A percentile compares a stretch with the other conserved stretches of the same genome.
Conservation (phyloP, 2,329 filamentous ascomycete genomes). For the Colletotrichum phormii region DNA sequence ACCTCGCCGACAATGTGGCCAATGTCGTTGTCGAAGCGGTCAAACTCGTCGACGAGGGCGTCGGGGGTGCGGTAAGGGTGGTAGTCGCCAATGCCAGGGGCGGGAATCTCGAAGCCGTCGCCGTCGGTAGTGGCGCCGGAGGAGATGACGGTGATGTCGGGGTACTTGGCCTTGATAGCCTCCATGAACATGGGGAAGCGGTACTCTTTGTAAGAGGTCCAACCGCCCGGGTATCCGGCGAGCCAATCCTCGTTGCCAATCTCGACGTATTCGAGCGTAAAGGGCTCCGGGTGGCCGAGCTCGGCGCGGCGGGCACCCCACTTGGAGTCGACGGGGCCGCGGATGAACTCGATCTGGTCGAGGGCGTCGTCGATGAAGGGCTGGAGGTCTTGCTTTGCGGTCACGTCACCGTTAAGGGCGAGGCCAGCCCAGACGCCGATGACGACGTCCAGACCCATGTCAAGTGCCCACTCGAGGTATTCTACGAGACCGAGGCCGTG, state of each 20-base stretch:
- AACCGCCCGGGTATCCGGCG: slow-evolving; percentile 58
- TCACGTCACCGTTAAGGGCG: slow-evolving; percentile 63
- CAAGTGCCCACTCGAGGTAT: slow-evolving; percentile 71
- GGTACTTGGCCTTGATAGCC: slow-evolving; percentile 67
- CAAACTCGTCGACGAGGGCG: slow-evolving; percentile 60
- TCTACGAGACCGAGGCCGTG: slow-evolving; percentile 72
- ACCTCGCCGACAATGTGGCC: slow-evolving; percentile 61
- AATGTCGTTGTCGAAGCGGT: slow-evolving; percentile 63
- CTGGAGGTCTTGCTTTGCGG: slow-evolving; percentile 62
- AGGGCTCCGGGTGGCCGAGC: slow-evolving; percentile 72
- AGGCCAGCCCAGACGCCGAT: slow-evolving; percentile 70
- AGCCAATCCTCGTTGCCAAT: slow-evolving; percentile 77
- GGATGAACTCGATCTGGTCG: slow-evolving; percentile 73
- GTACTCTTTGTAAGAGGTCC: slow-evolving; percentile 62
- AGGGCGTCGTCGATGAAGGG: slow-evolving; percentile 70
- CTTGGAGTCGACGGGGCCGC: slow-evolving; percentile 62
- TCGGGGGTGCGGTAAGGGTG: slow-evolving; percentile 65
- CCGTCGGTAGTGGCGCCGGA: slow-evolving; percentile 59
- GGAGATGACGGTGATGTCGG: slow-evolving; percentile 67
- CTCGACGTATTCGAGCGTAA: slow-evolving; percentile 70
- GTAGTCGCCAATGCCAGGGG: slow-evolving; percentile 59
- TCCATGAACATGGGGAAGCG: slow-evolving; percentile 70
- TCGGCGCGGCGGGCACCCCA: slow-evolving; percentile 69
- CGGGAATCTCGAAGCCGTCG: slow-evolving; percentile 57
- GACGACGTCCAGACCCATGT: slow-evolving; percentile 68